Base-by-base conservation (phyloP, 371 early-diverging fungal genomes). In the Haplosporangium sp. region DNA sequence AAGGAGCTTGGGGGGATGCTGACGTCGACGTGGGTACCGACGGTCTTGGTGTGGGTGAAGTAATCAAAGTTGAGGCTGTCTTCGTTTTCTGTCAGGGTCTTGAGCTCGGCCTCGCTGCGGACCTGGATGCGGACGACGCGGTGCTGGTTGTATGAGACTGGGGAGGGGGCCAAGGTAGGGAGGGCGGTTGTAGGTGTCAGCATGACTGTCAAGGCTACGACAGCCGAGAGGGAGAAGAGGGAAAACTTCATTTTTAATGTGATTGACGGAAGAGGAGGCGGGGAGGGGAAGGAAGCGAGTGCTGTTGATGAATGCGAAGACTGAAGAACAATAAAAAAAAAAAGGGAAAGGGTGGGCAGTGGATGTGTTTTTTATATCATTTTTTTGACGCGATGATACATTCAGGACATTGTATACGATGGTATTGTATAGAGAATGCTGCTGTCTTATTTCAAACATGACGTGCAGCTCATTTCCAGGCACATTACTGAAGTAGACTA, bases 21-120 rank as follows among this genome's bases (percentile, higher is more conserved):
- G 47, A 68, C 66, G 53, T 79, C 79, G 21, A 79, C 46, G 18
- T 64, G 42, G 36, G 59, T 69, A 51, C 79, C 79, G 29, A 79
- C 41, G 41, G 54, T 64, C 52, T 79, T 79, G 72, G 68, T 37
- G 59, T 79, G 79, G 16, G 79, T 72, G 41, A 79, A 79, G 62
- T 79, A 79, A 23, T 79, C 79, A 12, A 79, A 38, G 5, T 37
- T 23, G 8, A 79, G 66, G 6, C 54, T 23, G 0, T 56, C 40
- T 62, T 79, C 73, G 55, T 72, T 68, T 16, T 29, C 69, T 9
- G 65, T 65, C 69, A 79, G n/a, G 23, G 48, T 18, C 53, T 63
- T n/a, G 52, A 79, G 79, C 45, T 67, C 55, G 41, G 57, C 65
- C 23, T 79, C 69, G 43, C 54, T 58, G 14, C 43, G 12, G 56